Percentiles rank a stretch among this genome's conserved stretches.
Evolutionary conservation across 768 basidiomycete genomes (phyloP).

Genomic region (Pluteus cervinus): DNA sequence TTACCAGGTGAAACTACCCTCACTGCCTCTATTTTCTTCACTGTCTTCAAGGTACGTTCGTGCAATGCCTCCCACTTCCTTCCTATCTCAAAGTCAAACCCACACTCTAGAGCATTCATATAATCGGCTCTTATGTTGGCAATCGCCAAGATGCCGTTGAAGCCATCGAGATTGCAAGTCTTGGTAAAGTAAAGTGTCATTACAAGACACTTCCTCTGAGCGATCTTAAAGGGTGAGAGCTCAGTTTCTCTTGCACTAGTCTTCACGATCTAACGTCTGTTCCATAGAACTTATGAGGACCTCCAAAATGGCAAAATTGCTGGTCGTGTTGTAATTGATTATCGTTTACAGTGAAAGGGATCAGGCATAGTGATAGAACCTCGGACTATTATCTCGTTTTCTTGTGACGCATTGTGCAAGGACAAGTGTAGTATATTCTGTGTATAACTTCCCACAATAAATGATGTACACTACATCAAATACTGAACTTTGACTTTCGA

Average conservation of each 20-base stretch:
- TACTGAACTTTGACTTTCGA: too few relatives aligned
- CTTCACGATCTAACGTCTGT: slow-evolving; percentile 1
- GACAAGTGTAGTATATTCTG: too few relatives aligned
- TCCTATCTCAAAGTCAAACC: slow-evolving; percentile 3
- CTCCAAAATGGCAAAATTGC: slow-evolving; percentile 37
- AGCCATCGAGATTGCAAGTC: slow-evolving; percentile 69
- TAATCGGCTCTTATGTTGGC: slow-evolving; percentile 49
- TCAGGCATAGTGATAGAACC: too few relatives aligned
- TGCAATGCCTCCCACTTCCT: not conserved
- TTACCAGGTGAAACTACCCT: slow-evolving; percentile 60
- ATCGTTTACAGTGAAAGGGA: too few relatives aligned
- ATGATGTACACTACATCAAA: too few relatives aligned
- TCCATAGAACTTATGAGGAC: slow-evolving; percentile 32
- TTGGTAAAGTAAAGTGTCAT: slow-evolving; percentile 62
- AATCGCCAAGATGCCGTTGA: slow-evolving; percentile 84
- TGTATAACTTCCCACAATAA: too few relatives aligned
- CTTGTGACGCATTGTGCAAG: too few relatives aligned
- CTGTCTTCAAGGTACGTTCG: slow-evolving; percentile 46
- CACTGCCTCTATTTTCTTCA: slow-evolving; percentile 64
- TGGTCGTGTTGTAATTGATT: slow-evolving; percentile 44
- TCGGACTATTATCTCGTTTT: too few relatives aligned
- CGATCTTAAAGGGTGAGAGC: slow-evolving; percentile 46
- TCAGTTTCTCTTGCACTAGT: slow-evolving; percentile 19
- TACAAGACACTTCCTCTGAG: slow-evolving; percentile 38
- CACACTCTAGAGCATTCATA: slow-evolving; percentile 1